Base-by-base conservation (phyloP, 1,139 yeast species). In the Geotrichum aggregatum region DNA sequence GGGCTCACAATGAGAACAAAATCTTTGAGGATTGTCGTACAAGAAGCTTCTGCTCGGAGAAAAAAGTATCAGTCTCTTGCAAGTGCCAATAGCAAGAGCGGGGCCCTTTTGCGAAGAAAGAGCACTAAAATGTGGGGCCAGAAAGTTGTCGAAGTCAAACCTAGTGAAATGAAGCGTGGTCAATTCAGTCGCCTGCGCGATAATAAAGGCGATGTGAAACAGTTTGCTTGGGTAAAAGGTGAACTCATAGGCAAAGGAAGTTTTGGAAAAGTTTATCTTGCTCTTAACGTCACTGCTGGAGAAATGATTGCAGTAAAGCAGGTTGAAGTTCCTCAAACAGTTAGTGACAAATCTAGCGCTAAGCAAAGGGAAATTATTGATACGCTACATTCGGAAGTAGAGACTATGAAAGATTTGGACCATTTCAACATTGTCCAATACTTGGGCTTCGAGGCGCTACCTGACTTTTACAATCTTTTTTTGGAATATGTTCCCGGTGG, bases 271-370 rank as follows among this genome's bases (percentile, higher is more conserved):
- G 98, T 94, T 0, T 92, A 79, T 64, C 75, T 94, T 55, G 98
- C 96, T 0, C 76, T 94, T 63, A 94, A 94, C 67, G 94, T 89
- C 14, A 92, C 98, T 0, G 89, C 96, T 0, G 98, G 98, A 52
- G 99, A 94, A 63, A 91, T 94, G 96, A 83, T 94, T 71, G 99
- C 99, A 0, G 98, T 94, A 1, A 94, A 94, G 65, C 98, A 94
- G 67, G 97, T 92, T 3, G 82, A 79, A 49, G 85, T 85, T 3
- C 84, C 88, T 1, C 74, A 70, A 46, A 71, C 74, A 22, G 67
- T 74, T 14, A 68, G 71, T 13, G 80, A 75, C 52, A 71, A 71
- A 49, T 78, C 77, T 48, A 69, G 71, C 40, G 66, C 67, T 6
- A 59, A 61, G 14, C 73, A 76, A 45, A 71, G 71, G 47, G 89